phyloP scores from a whole-genome alignment of 371 early-diverging fungal species.

The Haplosporangium sp. region DNA sequence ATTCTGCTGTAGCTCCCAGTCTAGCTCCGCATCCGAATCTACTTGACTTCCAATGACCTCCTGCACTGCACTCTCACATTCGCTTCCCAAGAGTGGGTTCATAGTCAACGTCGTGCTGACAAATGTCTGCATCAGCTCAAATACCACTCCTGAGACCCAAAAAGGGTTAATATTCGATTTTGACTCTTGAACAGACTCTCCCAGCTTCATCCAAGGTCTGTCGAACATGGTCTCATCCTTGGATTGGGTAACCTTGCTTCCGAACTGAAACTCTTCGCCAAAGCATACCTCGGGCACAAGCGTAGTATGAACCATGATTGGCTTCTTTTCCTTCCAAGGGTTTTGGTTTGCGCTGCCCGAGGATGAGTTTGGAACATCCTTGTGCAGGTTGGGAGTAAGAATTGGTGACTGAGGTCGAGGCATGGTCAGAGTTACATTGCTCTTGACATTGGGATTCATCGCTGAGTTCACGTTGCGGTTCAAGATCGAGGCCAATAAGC shows the following conservation, averaged over 20 bases:
- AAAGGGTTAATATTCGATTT: constrained; percentile 2
- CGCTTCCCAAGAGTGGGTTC: neutral
- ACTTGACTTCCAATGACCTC: neutral
- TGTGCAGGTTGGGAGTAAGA: constrained; percentile 33
- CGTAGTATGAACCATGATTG: constrained; percentile 32
- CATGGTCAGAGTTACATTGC: constrained; percentile 27
- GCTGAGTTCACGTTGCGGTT: constrained; percentile 16
- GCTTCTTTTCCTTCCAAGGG: constrained; percentile 46
- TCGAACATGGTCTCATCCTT: constrained; percentile 36
- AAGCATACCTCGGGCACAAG: constrained; percentile 37
- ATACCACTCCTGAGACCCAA: constrained; percentile 18
- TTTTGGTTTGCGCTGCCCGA: constrained; percentile 10
- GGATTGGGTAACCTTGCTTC: constrained; percentile 17
- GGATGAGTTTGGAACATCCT: constrained; percentile 50
- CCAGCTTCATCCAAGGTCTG: constrained; percentile 27
- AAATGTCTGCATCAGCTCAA: constrained; percentile 33
- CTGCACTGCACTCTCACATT: constrained; percentile 4
- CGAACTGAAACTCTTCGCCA: constrained; percentile 30
- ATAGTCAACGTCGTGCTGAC: neutral
- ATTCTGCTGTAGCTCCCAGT: constrained; percentile 43
- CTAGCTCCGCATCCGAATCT: constrained; percentile 13
- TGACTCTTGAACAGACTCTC: neutral
- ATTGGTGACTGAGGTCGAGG: constrained; percentile 35
- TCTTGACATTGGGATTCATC: constrained; percentile 23
- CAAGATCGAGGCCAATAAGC: constrained; percentile 33